phyloP scores from a whole-genome alignment of 345 rosid species.

The Citrus unshiu region DNA sequence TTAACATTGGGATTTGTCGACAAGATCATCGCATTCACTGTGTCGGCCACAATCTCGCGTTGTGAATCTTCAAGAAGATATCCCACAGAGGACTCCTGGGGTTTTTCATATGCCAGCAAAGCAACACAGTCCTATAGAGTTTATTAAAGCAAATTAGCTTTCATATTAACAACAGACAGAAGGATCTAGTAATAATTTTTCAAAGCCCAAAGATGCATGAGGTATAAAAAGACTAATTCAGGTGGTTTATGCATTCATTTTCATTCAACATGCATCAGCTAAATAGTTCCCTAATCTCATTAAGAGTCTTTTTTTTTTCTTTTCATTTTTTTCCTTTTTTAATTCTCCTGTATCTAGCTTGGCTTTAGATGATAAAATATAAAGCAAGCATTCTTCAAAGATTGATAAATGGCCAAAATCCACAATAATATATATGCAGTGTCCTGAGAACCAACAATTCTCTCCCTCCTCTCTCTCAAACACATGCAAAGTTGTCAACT shows the following conservation, averaged over 20 bases:
- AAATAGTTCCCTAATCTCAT: not conserved
- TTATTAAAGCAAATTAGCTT: not conserved
- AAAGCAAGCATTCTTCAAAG: not conserved
- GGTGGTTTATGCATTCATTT: not conserved
- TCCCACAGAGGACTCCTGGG: conserved; percentile 62
- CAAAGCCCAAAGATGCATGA: not conserved
- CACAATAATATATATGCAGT: not conserved
- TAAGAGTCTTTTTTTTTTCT: not conserved
- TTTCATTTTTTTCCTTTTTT: too few relatives aligned
- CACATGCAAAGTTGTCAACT: not conserved
- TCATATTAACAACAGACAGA: not conserved
- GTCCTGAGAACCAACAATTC: not conserved
- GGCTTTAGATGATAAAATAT: not conserved
- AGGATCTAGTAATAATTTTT: not conserved
- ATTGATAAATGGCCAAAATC: not conserved
- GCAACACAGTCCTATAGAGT: conserved; percentile 73
- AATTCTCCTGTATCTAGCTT: not conserved
- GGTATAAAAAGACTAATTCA: not conserved
- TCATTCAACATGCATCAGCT: not conserved
- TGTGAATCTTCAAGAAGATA: conserved; percentile 72
- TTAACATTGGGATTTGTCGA: conserved; percentile 64
- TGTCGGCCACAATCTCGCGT: conserved; percentile 88
- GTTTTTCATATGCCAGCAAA: conserved; percentile 71
- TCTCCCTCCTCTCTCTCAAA: not conserved
- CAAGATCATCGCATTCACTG: conserved; percentile 74